A percentile compares a stretch with the other conserved stretches of the same genome.
Conservation (phyloP, 1,284 basidiomycete species). For the Anthracocystis panici-leucophaei region DNA sequence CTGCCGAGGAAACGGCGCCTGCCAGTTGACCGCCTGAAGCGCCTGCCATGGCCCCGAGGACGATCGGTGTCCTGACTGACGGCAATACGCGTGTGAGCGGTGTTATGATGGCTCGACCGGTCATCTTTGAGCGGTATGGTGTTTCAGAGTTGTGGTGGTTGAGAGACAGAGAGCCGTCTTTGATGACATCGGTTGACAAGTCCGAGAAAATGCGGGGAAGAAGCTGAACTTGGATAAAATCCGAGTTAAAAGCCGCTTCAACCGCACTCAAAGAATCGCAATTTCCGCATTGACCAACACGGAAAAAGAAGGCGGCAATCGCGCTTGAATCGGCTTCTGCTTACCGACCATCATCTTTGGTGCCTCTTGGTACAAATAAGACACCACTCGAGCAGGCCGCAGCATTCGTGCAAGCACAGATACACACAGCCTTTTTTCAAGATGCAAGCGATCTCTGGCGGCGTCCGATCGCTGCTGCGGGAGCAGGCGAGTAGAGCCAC, state of each 20-base stretch:
- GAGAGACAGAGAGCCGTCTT: background rate
- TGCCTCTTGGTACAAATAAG: background rate
- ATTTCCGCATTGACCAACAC: no score
- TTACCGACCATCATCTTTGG: background rate
- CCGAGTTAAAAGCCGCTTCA: conserved; percentile 27
- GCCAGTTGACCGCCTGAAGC: conserved; percentile 63
- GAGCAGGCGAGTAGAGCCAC: background rate
- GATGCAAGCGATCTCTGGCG: conserved; percentile 14
- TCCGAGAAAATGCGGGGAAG: conserved; percentile 36
- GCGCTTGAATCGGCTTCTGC: conserved; percentile 39
- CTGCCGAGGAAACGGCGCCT: conserved; percentile 55
- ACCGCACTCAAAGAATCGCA: conserved; percentile 10
- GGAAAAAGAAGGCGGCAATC: conserved; percentile 9
- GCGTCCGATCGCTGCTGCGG: conserved; percentile 18
- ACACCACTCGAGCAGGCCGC: background rate
- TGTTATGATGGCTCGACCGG: conserved; percentile 30
- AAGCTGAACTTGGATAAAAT: background rate
- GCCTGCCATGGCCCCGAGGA: conserved; percentile 64
- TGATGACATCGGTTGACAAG: conserved; percentile 16
- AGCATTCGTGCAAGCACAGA: background rate
- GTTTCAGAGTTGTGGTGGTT: background rate
- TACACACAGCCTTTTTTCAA: background rate
- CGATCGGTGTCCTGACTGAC: conserved; percentile 50
- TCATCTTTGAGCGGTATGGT: conserved; percentile 11
- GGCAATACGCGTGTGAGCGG: conserved; percentile 30